Evolutionary conservation across 2,329 filamentous ascomycete species (phyloP), one percentile per base, ranked within the genome.

Genomic region (Arthroderma sp.): DNA sequence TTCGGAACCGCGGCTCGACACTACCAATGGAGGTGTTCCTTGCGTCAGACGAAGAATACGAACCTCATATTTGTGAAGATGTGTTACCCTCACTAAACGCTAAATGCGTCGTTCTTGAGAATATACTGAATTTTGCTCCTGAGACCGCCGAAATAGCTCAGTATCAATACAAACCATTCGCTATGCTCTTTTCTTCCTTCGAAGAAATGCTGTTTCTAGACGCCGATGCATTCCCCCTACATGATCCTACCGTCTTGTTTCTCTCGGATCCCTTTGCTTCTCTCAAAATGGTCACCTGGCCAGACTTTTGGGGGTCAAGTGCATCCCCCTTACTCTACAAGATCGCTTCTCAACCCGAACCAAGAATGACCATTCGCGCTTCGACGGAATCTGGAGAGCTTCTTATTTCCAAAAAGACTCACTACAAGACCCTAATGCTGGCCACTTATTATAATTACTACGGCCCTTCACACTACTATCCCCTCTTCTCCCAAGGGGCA

Each of bases 361-460:
- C 58, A 5, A 49, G 49, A 5, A 52, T 51, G 22, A 54, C n/a
- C 33, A 42, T 29, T 38, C 34, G 51, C 42, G 46, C 58, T 6
- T 65, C 65, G 1, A 65, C 58, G 40, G 69, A 72, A 51, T 62
- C 65, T 0, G 69, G 70, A 1, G 64, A 71, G 48, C 52, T 73
- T 3, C 49, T 72, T 10, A 57, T 71, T 15, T 64, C 65, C 6
- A 72, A 72, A 49, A 53, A 51, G 36, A 58, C 60, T 2, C 68
- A 71, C 44, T 49, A 56, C 3, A 58, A 59, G 33, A 64, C 65
- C 1, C 59, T 73, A 1, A 56, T 71, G n/a, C 58, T 73, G 3
- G 61, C 67, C 4, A 59, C 63, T 2, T 73, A 73, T 53, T 73
- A 74, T 54, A 73, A 72, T 50, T 59, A 63, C 38, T 70, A 65